phyloP scores from a whole-genome alignment of 2,329 filamentous ascomycete genomes.

The Orbilia brochopaga region DNA sequence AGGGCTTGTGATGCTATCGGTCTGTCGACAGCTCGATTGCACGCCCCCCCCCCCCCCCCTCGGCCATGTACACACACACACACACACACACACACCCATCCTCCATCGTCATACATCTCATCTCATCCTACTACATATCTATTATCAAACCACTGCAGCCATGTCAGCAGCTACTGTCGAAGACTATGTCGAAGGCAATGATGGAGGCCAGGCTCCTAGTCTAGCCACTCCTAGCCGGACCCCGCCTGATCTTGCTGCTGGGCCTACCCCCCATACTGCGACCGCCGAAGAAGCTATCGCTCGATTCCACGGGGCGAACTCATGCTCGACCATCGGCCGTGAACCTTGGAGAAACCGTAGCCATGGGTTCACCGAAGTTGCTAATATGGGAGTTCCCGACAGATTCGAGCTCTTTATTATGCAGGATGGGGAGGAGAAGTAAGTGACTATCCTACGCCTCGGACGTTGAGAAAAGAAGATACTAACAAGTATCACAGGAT shows the following conservation, averaged over 20 bases:
- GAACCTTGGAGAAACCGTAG: constrained; percentile 44
- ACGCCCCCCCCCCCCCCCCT: neutral
- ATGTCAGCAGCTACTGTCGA: neutral
- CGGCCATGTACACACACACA: neutral
- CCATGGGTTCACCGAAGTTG: constrained; percentile 33
- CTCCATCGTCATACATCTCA: neutral
- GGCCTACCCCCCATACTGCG: neutral
- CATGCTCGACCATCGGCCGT: constrained; percentile 26
- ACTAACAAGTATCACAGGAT: constrained; percentile 24
- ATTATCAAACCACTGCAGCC: neutral
- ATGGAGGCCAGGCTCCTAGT: no score
- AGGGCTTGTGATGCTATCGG: neutral
- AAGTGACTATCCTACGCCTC: constrained; percentile 3
- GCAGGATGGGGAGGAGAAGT: constrained; percentile 53
- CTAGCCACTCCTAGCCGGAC: no score
- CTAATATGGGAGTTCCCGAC: constrained; percentile 37
- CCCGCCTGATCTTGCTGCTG: no score
- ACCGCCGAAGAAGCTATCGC: constrained; percentile 9
- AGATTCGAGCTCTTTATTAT: constrained; percentile 52
- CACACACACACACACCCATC: neutral
- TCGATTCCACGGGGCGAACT: constrained; percentile 10
- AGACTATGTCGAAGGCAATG: neutral
- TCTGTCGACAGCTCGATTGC: neutral
- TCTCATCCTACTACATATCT: neutral
- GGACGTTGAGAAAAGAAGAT: neutral